Percentiles rank a stretch among this genome's conserved stretches.
Evolutionary conservation across 2,329 filamentous ascomycete species (phyloP).

Genomic region (Ophiosphaerella herpotricha): DNA sequence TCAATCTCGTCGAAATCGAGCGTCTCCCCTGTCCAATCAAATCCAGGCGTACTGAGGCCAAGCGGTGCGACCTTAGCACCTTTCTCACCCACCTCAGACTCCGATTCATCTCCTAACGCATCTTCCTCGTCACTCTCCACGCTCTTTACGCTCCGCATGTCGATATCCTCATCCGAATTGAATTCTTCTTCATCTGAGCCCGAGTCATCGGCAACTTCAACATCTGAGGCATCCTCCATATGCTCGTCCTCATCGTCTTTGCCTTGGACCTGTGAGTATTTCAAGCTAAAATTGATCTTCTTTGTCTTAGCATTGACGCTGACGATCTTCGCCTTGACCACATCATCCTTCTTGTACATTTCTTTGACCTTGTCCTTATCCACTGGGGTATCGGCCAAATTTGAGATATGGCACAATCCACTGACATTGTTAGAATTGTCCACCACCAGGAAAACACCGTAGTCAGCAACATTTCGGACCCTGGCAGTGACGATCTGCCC

Average conservation of each 20-base stretch:
- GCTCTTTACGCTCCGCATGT: constrained; percentile 52
- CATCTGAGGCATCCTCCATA: constrained; percentile 44
- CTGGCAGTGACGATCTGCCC: constrained; percentile 88
- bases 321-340: constrained; percentile 89
- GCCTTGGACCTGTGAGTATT: constrained; percentile 84
- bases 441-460: constrained; percentile 90
- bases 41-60: constrained; percentile 74
- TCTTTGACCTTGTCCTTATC: constrained; percentile 87
- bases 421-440: constrained; percentile 88
- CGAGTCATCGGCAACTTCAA: constrained; percentile 28
- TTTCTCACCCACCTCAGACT: constrained; percentile 27
- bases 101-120: constrained; percentile 39
- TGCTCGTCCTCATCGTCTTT: constrained; percentile 48
- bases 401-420: constrained; percentile 87
- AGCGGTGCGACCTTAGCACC: constrained; percentile 38
- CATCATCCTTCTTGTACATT: constrained; percentile 86
- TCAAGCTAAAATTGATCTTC: constrained; percentile 86
- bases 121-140: constrained; percentile 45
- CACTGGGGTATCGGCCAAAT: constrained; percentile 85
- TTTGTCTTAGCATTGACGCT: constrained; percentile 75
- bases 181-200: constrained; percentile 51
- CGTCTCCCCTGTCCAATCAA: constrained; percentile 81
- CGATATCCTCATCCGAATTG: constrained; percentile 47
- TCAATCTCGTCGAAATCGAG: constrained; percentile 59
- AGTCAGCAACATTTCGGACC: constrained; percentile 91